These are phyloP conservation scores for Nicotiana rustica DNA, from an alignment of 305 asterid genomes.

Conservation along the genomic window DNA sequence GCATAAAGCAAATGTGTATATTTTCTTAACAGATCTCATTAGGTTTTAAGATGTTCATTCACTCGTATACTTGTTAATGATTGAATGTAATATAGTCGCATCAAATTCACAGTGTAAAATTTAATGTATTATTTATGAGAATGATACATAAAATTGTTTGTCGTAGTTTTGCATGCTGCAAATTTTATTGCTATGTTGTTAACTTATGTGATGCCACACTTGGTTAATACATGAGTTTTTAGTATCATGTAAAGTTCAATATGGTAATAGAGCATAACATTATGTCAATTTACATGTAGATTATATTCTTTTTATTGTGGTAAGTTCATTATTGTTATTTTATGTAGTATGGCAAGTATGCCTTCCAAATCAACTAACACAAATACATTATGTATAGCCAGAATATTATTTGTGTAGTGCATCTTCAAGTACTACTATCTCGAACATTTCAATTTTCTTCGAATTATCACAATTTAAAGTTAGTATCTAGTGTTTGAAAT, in stretches of 20 bases:
- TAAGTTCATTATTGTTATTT: not conserved
- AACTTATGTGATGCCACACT: not conserved
- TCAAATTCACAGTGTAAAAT: not conserved
- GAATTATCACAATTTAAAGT: not conserved
- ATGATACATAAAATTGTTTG: not conserved
- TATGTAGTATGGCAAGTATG: not conserved
- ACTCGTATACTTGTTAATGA: not conserved
- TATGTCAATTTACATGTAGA: not conserved
- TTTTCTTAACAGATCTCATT: conserved; percentile 14
- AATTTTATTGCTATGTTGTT: not conserved
- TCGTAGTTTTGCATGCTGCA: not conserved
- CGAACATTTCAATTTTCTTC: not conserved
- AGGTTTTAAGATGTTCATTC: not conserved
- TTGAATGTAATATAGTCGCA: not conserved
- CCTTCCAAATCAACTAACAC: conserved; percentile 3
- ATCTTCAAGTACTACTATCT: not conserved
- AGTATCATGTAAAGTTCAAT: not conserved
- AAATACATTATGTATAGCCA: not conserved
- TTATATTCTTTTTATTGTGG: not conserved
- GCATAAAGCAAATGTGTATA: conserved; percentile 20
- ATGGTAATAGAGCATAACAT: not conserved
- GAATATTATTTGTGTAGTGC: not conserved
- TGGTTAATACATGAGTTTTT: conserved; percentile 8
- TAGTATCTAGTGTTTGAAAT: not conserved
- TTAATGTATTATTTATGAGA: not conserved